Percentiles rank a stretch among this genome's conserved stretches.
Conservation (phyloP, 352 stramenopile genomes). For the Phytopythium vexans region DNA sequence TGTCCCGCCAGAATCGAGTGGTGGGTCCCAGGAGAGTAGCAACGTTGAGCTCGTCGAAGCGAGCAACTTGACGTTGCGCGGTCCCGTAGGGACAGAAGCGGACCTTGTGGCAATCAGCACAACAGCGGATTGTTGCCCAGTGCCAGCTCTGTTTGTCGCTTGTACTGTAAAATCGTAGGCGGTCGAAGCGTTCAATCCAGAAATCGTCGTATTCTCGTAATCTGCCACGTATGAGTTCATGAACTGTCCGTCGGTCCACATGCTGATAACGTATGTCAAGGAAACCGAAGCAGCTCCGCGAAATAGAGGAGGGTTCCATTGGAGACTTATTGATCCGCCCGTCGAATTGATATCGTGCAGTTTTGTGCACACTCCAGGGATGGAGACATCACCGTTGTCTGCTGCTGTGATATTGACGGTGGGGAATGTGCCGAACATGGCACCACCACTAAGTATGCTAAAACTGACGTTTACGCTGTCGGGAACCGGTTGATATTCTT, state of each 20-base stretch:
- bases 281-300: slow-evolving; percentile 21
- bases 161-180: slow-evolving; percentile 35
- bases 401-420: slow-evolving; percentile 31
- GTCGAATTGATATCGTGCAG: slow-evolving; percentile 21
- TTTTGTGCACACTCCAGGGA: slow-evolving; percentile 34
- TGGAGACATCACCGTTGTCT: slow-evolving; percentile 54
- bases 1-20: slow-evolving; percentile 46
- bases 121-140: slow-evolving; percentile 13
- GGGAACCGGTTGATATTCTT: slow-evolving; percentile 30
- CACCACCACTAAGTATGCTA: slow-evolving; percentile 31
- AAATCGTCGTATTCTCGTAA: slow-evolving; percentile 19
- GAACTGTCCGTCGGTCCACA: slow-evolving; percentile 9
- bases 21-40: slow-evolving; percentile 39
- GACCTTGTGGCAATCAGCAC: slow-evolving; percentile 22
- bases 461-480: slow-evolving; percentile 43
- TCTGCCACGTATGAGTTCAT: slow-evolving; percentile 2
- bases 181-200: slow-evolving; percentile 44
- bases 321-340: slow-evolving; percentile 36
- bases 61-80: slow-evolving; percentile 25
- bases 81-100: slow-evolving; percentile 22
- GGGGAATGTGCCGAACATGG: slow-evolving; percentile 13
- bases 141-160: slow-evolving; percentile 28
- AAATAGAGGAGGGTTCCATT: slow-evolving; percentile 41
- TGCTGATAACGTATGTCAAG: slow-evolving; percentile 26
- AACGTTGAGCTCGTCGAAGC: slow-evolving; percentile 34